Evolutionary conservation across 495 filamentous ascomycete genomes (phyloP).

Genomic region (Lasiosphaeria miniovina): DNA sequence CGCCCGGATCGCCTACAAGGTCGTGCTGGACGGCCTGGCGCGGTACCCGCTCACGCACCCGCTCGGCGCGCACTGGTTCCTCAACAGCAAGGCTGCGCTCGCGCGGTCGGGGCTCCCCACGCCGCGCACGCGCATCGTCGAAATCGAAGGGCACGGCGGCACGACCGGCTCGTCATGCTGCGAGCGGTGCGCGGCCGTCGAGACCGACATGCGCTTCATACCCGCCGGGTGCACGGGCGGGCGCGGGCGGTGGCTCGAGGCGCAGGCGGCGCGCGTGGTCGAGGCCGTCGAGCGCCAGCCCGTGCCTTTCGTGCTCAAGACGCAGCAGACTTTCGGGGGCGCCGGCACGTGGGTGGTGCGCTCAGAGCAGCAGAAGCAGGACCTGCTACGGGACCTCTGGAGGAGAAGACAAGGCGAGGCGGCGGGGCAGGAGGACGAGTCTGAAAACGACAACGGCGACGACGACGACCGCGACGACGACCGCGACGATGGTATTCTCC

Average conservation of each 20-base stretch:
- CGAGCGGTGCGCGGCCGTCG: slow-evolving; percentile 9
- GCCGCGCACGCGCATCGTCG: slow-evolving; percentile 20
- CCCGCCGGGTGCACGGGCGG: slow-evolving; percentile 20
- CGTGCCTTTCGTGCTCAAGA: slow-evolving; percentile 35
- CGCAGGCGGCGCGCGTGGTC: slow-evolving; percentile 21
- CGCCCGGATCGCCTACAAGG: slow-evolving; percentile 28
- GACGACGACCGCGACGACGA: too few species aligned
- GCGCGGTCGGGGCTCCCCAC: slow-evolving; percentile 27
- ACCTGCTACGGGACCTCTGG: slow-evolving; percentile 20
- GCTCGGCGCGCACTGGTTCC: slow-evolving; percentile 29
- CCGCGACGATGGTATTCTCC: slow-evolving; percentile 17
- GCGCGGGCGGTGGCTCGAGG: slow-evolving; percentile 22
- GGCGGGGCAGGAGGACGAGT: too few species aligned
- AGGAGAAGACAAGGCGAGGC: not conserved
- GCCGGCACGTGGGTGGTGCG: slow-evolving; percentile 34
- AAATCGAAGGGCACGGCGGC: slow-evolving; percentile 2
- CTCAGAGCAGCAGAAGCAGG: slow-evolving; percentile 15
- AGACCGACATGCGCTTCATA: slow-evolving; percentile 12
- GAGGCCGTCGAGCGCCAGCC: slow-evolving; percentile 11
- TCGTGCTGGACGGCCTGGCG: slow-evolving; percentile 26
- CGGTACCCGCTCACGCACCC: slow-evolving; percentile 19
- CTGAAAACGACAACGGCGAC: too few species aligned
- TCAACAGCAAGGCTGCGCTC: slow-evolving; percentile 32
- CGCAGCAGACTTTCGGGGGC: slow-evolving; percentile 35
- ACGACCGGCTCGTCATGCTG: slow-evolving; percentile 14